Evolutionary conservation across 257 asterid species (phyloP).

Genomic region (Scutellaria barbata): DNA sequence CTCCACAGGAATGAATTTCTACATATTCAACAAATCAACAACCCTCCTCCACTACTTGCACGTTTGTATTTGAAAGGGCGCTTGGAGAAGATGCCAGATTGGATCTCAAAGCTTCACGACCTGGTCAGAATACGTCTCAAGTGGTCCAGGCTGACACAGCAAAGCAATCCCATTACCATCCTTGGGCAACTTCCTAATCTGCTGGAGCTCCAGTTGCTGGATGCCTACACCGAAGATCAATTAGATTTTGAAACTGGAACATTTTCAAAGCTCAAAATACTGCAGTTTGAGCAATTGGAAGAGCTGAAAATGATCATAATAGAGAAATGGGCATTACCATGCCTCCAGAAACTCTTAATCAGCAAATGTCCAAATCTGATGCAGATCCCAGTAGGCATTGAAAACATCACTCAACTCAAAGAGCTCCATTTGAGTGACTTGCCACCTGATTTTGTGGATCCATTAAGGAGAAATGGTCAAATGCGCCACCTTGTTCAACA

Average conservation of each 20-base stretch:
- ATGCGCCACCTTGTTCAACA: slow-evolving; percentile 19
- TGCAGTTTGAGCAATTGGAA: slow-evolving; percentile 23
- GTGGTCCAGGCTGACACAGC: slow-evolving; percentile 30
- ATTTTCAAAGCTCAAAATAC: slow-evolving; percentile 26
- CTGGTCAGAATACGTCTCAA: slow-evolving; percentile 30
- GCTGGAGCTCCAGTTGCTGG: slow-evolving; percentile 37
- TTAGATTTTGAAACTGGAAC: slow-evolving; percentile 20
- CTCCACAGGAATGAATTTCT: not conserved
- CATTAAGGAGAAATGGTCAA: slow-evolving; percentile 6
- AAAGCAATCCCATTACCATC: slow-evolving; percentile 24
- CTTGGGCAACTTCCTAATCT: slow-evolving; percentile 36
- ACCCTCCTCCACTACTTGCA: slow-evolving; percentile 32
- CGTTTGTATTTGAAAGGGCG: slow-evolving; percentile 32
- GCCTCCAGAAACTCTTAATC: slow-evolving; percentile 29
- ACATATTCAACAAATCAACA: slow-evolving; percentile 11
- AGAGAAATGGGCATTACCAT: slow-evolving; percentile 22
- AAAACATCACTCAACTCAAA: slow-evolving; percentile 12
- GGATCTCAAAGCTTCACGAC: slow-evolving; percentile 36
- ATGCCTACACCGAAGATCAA: slow-evolving; percentile 28
- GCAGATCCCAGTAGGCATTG: slow-evolving; percentile 31
- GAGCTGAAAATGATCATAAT: not conserved
- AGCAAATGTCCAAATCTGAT: slow-evolving; percentile 8
- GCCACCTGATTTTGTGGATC: slow-evolving; percentile 18
- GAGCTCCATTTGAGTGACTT: slow-evolving; percentile 32
- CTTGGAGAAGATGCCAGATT: slow-evolving; percentile 25